phyloP scores from a whole-genome alignment of 306 rosid species.

The Trifolium subterraneum region DNA sequence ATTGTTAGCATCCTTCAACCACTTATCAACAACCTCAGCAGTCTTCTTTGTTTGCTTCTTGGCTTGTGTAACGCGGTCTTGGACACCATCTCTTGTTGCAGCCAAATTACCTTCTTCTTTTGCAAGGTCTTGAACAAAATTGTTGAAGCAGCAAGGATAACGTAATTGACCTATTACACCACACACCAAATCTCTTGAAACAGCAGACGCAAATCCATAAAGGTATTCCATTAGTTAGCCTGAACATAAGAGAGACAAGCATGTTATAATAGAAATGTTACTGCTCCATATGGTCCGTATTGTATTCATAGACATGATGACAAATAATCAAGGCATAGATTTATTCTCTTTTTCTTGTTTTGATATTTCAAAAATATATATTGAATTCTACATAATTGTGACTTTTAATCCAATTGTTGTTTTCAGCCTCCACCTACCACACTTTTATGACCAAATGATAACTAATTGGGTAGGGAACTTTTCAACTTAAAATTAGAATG shows the following conservation, averaged over 20 bases:
- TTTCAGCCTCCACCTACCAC: not conserved
- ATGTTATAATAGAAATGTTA: not conserved
- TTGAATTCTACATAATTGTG: not conserved
- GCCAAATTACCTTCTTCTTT: constrained; percentile 16
- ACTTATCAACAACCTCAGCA: constrained; percentile 23
- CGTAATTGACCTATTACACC: not conserved
- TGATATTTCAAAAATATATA: too few species aligned
- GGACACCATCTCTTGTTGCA: constrained; percentile 7
- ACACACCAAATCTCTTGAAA: constrained; percentile 3
- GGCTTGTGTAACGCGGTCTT: constrained; percentile 19
- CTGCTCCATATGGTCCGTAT: not conserved
- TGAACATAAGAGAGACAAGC: not conserved
- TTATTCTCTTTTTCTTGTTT: too few species aligned
- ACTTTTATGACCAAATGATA: not conserved
- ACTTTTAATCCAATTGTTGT: not conserved
- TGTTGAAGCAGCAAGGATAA: constrained; percentile 22
- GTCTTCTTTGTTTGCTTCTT: constrained; percentile 24
- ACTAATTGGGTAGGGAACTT: not conserved
- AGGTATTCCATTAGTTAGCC: constrained; percentile 23
- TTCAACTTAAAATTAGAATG: not conserved
- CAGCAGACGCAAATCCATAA: constrained; percentile 8
- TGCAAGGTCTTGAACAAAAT: constrained; percentile 27
- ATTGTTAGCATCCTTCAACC: constrained; percentile 30
- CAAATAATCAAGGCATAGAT: not conserved
- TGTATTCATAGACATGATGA: too few species aligned